Conservation (phyloP, 768 basidiomycete species). For the Tulasnella sp. region DNA sequence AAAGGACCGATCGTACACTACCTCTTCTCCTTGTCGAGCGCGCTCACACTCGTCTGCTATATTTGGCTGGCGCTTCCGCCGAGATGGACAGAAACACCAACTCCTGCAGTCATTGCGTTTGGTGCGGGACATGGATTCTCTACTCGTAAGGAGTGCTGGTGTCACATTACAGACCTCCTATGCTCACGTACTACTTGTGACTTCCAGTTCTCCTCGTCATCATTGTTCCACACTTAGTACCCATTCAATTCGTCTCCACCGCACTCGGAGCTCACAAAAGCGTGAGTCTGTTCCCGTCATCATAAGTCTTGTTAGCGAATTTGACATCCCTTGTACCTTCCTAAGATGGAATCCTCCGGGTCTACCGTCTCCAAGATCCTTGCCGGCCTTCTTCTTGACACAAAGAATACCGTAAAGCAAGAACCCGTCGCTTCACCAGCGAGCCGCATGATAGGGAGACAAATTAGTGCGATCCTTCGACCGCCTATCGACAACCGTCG, state of each 20-base stretch:
- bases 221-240: conserved; percentile 62
- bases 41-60: conserved; percentile 51
- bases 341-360: conserved; percentile 63
- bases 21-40: conserved; percentile 47
- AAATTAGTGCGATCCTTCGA: background rate
- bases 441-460: background rate
- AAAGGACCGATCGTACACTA: conserved; percentile 47
- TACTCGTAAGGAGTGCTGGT: conserved; percentile 40
- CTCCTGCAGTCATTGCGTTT: conserved; percentile 52
- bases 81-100: conserved; percentile 42
- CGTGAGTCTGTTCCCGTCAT: conserved; percentile 33
- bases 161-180: no score
- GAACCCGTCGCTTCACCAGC: conserved; percentile 15
- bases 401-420: conserved; percentile 25
- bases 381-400: conserved; percentile 58
- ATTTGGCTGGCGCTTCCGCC: conserved; percentile 58
- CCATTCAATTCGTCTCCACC: conserved; percentile 62
- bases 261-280: conserved; percentile 71
- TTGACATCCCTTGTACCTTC: background rate
- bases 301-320: background rate
- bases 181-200: background rate
- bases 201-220: conserved; percentile 59
- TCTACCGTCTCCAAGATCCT: conserved; percentile 63
- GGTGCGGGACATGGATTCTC: conserved; percentile 64
- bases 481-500: conserved; percentile 20